Base-by-base conservation (phyloP, 139 green algal genomes). In the Coelastrella sp. region DNA sequence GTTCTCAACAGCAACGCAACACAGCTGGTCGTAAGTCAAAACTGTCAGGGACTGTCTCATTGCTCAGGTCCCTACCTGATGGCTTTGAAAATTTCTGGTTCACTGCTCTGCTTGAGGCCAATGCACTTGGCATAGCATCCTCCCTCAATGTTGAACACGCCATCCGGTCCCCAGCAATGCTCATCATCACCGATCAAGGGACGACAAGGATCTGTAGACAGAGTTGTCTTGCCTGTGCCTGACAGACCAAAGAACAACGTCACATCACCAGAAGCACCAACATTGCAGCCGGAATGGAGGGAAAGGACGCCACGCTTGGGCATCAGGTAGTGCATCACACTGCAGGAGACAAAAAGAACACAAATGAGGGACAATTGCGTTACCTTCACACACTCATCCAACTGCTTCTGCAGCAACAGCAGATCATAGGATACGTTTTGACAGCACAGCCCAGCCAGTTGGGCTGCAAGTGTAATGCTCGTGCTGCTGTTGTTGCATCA, bases 91-190 rank as follows among this genome's bases (percentile, higher is more conserved):
- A 99, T 99, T 86, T 97, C 92, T 0, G 97, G 96, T 90, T 99
- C 97, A 43, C 89, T 93, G 67, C 90, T 25, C 84, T 89, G 75
- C 81, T 91, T 92, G 37, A 98, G 89, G 21, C 92, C 91, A 51
- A 98, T 98, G 92, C 85, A 94, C 94, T 98, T 98, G 83, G 96
- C 96, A 73, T 99, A 99, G 91, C 96, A 98, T 76, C 96, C 96
- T 21, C 96, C 96, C 94, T 82, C 75, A 57, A 82, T 82, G 75
- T 82, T 82, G 75, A 82, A 82, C 53, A 82, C 75, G 15, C 75
- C 96, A 9, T 93, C 82, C 68, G 95, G 85, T n/a, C 84, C 88
- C 96, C 96, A 99, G 87, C 93, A 94, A 91, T 98, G 96, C 92
- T 98, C 96, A 75, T 99, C 96, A 73, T 99, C 96, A 11, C 96